These are phyloP conservation scores for Talaromyces sp. DNA, from an alignment of 2,329 filamentous ascomycete species.

Conservation along the genomic window DNA sequence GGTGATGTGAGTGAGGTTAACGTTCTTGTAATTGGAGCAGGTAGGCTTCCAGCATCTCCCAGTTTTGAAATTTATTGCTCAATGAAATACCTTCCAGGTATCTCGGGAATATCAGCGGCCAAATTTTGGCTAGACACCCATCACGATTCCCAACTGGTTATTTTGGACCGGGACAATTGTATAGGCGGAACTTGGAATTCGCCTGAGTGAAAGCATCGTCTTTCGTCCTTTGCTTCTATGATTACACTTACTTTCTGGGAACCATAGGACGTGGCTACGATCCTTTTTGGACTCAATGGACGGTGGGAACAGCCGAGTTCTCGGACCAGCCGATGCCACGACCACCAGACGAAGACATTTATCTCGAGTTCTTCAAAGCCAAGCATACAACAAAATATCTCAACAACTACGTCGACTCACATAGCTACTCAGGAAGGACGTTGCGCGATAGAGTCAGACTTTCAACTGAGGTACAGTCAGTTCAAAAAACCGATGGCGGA, in stretches of 20 bases:
- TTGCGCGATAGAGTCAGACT: constrained; percentile 15
- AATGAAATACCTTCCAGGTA: background rate
- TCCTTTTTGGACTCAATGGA: constrained; percentile 17
- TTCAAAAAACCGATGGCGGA: constrained; percentile 13
- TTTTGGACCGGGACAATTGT: constrained; percentile 14
- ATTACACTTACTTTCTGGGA: constrained; percentile 4
- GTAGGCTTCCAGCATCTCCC: background rate
- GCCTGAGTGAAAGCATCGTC: background rate
- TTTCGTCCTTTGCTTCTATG: background rate
- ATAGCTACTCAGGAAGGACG: constrained; percentile 12
- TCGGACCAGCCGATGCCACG: constrained; percentile 15
- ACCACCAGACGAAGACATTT: constrained; percentile 14
- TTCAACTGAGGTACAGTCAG: constrained; percentile 12
- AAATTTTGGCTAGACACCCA: constrained; percentile 15
- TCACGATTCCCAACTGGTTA: background rate
- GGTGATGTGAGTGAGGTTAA: constrained; percentile 9
- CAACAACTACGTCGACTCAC: constrained; percentile 14
- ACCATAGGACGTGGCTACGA: constrained; percentile 10
- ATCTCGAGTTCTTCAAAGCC: constrained; percentile 16
- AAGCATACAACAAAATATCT: constrained; percentile 15
- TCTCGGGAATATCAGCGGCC: constrained; percentile 8
- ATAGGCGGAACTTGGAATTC: constrained; percentile 15
- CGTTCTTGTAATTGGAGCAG: constrained; percentile 14
- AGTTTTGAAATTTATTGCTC: too few species aligned
- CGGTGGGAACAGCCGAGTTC: constrained; percentile 14